phyloP scores from a whole-genome alignment of 164 flowering plant species.

The Tinospora cordifolia region DNA sequence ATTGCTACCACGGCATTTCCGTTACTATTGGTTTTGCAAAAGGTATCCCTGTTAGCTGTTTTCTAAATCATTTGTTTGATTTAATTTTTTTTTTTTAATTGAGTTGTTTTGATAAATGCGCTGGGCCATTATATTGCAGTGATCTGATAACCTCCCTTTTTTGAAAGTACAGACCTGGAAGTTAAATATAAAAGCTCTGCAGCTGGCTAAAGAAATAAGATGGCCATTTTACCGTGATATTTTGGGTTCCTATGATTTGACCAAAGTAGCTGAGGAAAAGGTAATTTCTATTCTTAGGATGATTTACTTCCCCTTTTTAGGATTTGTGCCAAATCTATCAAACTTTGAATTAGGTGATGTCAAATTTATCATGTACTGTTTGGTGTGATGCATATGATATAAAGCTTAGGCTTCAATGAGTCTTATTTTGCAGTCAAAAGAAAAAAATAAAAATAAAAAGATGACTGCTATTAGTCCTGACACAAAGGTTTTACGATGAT shows the following conservation, averaged over 20 bases:
- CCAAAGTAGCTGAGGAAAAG: slow-evolving; percentile 22
- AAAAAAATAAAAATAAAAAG: neutral
- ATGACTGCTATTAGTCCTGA: neutral
- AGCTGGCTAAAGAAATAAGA: slow-evolving; percentile 38
- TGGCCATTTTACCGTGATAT: slow-evolving; percentile 61
- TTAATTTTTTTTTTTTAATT: neutral
- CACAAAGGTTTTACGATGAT: neutral
- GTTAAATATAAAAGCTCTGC: slow-evolving; percentile 57
- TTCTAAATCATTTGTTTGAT: neutral
- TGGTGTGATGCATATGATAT: neutral
- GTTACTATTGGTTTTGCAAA: slow-evolving; percentile 54
- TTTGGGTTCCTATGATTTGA: slow-evolving; percentile 12
- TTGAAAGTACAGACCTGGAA: slow-evolving; percentile 40
- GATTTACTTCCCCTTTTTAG: neutral
- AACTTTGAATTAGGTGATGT: neutral
- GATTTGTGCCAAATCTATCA: neutral
- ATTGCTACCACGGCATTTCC: slow-evolving; percentile 63
- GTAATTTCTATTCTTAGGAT: slow-evolving; percentile 24
- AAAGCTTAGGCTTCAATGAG: neutral
- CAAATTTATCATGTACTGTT: neutral
- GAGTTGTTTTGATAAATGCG: neutral
- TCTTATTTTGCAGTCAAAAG: neutral
- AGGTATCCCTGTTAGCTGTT: slow-evolving; percentile 34
- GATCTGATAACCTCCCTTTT: neutral
- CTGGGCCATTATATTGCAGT: neutral